Conservation (phyloP, 805 yeast species). For the Phaffomyces opuntiae region DNA sequence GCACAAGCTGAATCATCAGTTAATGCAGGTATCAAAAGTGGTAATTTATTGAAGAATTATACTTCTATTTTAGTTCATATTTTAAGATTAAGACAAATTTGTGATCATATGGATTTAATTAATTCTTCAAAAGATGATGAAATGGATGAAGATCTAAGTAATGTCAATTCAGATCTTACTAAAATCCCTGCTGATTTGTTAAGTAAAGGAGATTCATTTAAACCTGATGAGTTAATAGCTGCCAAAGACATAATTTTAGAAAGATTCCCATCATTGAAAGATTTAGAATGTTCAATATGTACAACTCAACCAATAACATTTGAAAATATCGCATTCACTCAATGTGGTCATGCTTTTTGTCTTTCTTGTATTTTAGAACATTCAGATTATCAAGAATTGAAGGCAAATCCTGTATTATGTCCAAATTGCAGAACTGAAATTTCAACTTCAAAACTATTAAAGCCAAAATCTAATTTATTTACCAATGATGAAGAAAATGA, state of each 20-base stretch:
- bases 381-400: constrained; percentile 54
- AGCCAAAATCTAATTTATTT: constrained; percentile 14
- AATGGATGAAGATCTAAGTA: constrained; percentile 39
- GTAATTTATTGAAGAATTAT: constrained; percentile 64
- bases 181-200: constrained; percentile 19
- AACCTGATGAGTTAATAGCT: constrained; percentile 10
- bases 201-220: constrained; percentile 2
- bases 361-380: constrained; percentile 66
- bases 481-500: constrained; percentile 21
- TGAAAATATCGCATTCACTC: constrained; percentile 51
- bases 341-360: constrained; percentile 81
- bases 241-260: constrained; percentile 23
- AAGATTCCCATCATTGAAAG: constrained; percentile 28
- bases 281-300: constrained; percentile 81
- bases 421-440: constrained; percentile 68
- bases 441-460: constrained; percentile 37
- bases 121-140: constrained; percentile 38
- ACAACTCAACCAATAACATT: constrained; percentile 55
- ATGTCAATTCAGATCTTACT: neutral
- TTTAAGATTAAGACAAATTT: constrained; percentile 75
- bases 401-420: constrained; percentile 46
- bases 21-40: constrained; percentile 50
- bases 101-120: constrained; percentile 75
- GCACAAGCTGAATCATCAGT: constrained; percentile 59
- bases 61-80: constrained; percentile 79